These are phyloP conservation scores for Tolypocladium inflatum DNA, from an alignment of 2,329 filamentous ascomycete species.

Conservation along the genomic window DNA sequence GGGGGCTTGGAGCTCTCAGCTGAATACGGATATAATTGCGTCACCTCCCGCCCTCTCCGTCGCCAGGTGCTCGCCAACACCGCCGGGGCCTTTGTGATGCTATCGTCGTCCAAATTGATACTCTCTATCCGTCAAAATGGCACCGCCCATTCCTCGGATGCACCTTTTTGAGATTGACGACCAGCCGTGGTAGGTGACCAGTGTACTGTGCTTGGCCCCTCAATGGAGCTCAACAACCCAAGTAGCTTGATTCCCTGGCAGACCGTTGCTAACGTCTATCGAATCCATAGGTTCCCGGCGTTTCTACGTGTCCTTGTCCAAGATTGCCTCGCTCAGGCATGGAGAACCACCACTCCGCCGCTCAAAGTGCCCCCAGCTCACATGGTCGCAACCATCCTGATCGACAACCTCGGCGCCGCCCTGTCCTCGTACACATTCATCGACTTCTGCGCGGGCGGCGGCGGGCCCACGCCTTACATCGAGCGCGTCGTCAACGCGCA, in stretches of 20 bases:
- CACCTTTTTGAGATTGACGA: no score
- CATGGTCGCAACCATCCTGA: conserved; percentile 49
- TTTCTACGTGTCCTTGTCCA: background rate
- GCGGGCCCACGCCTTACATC: conserved; percentile 59
- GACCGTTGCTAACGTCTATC: background rate
- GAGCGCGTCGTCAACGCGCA: conserved; percentile 48
- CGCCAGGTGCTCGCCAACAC: no score
- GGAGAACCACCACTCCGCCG: background rate
- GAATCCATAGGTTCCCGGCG: background rate
- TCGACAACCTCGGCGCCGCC: conserved; percentile 34
- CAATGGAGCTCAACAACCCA: background rate
- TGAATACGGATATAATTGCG: no score
- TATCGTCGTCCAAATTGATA: no score
- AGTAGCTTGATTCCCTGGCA: background rate
- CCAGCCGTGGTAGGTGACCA: no score
- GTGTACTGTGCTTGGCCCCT: no score
- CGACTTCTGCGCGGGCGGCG: conserved; percentile 69
- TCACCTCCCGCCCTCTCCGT: no score
- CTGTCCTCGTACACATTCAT: conserved; percentile 52
- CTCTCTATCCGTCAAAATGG: no score
- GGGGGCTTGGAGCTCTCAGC: no score
- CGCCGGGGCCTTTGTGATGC: no score
- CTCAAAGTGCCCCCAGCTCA: conserved; percentile 33
- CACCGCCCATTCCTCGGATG: no score
- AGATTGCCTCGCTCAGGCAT: background rate